phyloP scores from a whole-genome alignment of 192 early-diverging fungal genomes.

The Rhizoclosmatium sp. region DNA sequence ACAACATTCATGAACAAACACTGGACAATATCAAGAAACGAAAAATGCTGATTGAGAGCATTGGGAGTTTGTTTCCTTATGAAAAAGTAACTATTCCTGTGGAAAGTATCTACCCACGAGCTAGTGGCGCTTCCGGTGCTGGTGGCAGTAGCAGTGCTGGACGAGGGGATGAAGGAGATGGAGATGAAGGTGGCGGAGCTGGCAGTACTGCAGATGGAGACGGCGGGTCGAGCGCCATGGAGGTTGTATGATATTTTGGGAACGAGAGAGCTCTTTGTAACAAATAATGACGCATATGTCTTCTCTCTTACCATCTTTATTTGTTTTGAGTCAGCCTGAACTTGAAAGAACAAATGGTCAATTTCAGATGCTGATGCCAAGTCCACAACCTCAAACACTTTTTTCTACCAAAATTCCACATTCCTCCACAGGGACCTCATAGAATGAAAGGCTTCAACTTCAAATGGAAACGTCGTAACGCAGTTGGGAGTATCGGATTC shows the following conservation, averaged over 20 bases:
- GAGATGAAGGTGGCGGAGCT: neutral
- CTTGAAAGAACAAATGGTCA: no score
- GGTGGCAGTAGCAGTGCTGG: neutral
- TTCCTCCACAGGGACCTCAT: neutral
- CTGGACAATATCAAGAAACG: slow-evolving; percentile 48
- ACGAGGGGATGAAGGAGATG: neutral
- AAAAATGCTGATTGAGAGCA: slow-evolving; percentile 44
- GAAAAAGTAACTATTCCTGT: slow-evolving; percentile 45
- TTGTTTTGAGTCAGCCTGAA: no score
- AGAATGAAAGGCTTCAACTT: neutral
- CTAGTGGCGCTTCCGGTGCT: neutral
- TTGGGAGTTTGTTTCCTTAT: slow-evolving; percentile 48
- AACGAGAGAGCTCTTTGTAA: neutral
- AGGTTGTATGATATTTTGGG: neutral
- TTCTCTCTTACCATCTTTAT: no score
- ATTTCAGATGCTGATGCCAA: no score
- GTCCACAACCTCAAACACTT: no score
- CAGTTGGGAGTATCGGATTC: neutral
- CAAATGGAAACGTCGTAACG: neutral
- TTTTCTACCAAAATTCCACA: no score
- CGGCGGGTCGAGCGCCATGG: neutral
- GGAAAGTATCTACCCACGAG: slow-evolving; percentile 38
- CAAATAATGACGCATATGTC: no score
- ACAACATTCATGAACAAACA: slow-evolving; percentile 42
- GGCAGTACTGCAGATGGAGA: neutral